Evolutionary conservation across 2,329 filamentous ascomycete species (phyloP), one percentile per base, ranked within the genome.

Genomic region (Zymoseptoria ardabiliae): DNA sequence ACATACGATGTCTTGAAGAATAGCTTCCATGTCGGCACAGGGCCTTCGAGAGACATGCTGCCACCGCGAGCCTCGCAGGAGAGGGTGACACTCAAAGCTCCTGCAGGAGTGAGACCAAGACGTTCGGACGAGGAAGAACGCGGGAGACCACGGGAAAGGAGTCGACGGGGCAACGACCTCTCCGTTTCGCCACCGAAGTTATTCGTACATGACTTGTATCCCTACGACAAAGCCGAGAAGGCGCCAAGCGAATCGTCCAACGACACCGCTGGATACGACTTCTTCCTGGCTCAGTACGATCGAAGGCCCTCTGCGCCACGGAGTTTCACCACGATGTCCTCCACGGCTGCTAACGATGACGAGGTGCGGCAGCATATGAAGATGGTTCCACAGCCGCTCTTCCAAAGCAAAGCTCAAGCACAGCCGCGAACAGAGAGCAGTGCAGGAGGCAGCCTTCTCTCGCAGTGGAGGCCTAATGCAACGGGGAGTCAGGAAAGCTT

Each of bases 311-410:
- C 35, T n/a, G 35, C 35, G 4, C 35, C 35, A 7, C 35, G 35
- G 11, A 45, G 35, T 45, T 45, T 45, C 17, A 45, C 35, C 13
- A 45, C 35, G 17, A 45, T 45, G 35, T 45, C 35, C 11, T 45
- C 35, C 35, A 45, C 35, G 35, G 35, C 17, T 1, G 35, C n/a
- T 9, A 55, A 59, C 10, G 53, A 55, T 35, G 63, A 61, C 17
- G 67, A 66, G 45, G 56, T 69, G 17, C 57, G 61, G 13, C 57
- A 59, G 21, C 68, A 70, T 48, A 70, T 71, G 68, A 73, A 68
- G 56, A 64, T 72, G 62, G 63, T 71, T 2, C 71, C 70, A 4
- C 69, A 69, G 52, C 68, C 71, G 30, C 60, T 72, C 0, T 72
- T 72, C 57, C 59, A 63, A 28, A 53, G 54, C 49, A 68, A 67